Conservation (phyloP, 306 rosid species). For the Lablab purpureus region DNA sequence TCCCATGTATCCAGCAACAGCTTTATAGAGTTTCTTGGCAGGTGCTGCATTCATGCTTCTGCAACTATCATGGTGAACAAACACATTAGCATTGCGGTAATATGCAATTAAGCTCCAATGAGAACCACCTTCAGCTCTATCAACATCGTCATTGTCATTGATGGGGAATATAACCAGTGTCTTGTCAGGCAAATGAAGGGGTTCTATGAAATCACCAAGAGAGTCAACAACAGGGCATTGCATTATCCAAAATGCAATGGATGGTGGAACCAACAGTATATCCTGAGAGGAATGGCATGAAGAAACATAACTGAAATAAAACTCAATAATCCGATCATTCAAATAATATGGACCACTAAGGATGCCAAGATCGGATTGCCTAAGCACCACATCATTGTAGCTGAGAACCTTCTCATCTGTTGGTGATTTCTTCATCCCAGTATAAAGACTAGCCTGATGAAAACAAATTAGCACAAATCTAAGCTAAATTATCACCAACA, state of each 20-base stretch:
- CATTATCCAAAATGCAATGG: conserved; percentile 85
- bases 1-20: conserved; percentile 58
- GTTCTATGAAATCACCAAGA: conserved; percentile 75
- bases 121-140: conserved; percentile 76
- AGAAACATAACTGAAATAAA: conserved; percentile 75
- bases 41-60: conserved; percentile 52
- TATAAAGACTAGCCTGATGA: conserved; percentile 45
- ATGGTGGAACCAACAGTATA: conserved; percentile 77
- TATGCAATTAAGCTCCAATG: conserved; percentile 95
- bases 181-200: conserved; percentile 69
- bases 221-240: conserved; percentile 61
- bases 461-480: conserved; percentile 3
- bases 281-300: conserved; percentile 57
- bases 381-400: conserved; percentile 88
- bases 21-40: conserved; percentile 68
- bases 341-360: conserved; percentile 77
- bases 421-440: conserved; percentile 56
- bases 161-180: conserved; percentile 73
- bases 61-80: conserved; percentile 83
- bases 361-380: conserved; percentile 79
- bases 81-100: conserved; percentile 61
- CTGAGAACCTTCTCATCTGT: conserved; percentile 80
- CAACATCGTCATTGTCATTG: conserved; percentile 79
- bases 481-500: not conserved
- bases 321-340: conserved; percentile 86